phyloP scores from a whole-genome alignment of 345 rosid species.

The Punica granatum region DNA sequence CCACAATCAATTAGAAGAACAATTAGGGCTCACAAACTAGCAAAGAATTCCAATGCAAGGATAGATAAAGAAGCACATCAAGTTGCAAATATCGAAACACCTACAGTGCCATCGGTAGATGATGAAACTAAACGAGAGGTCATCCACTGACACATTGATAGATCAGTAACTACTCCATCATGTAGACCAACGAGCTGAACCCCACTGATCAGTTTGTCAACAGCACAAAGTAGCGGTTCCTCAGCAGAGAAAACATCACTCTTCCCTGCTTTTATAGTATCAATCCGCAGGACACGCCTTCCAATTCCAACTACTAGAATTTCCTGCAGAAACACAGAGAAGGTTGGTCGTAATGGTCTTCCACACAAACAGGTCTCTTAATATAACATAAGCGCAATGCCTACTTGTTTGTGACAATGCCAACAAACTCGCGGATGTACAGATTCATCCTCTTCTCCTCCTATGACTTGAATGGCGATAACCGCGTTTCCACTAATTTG shows the following conservation, averaged over 20 bases:
- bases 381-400: neutral
- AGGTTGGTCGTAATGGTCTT: neutral
- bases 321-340: conserved; percentile 45
- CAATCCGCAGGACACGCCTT: conserved; percentile 58
- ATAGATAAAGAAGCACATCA: neutral
- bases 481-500: conserved; percentile 57
- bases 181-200: conserved; percentile 81
- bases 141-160: conserved; percentile 95
- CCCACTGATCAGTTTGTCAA: conserved; percentile 63
- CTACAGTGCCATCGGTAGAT: conserved; percentile 79
- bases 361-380: neutral
- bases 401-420: conserved; percentile 92
- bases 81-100: conserved; percentile 19
- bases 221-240: conserved; percentile 62
- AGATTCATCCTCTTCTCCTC: conserved; percentile 32
- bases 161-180: conserved; percentile 88
- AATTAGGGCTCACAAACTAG: neutral
- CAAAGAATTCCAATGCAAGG: neutral
- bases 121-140: conserved; percentile 77
- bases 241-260: conserved; percentile 55
- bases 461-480: conserved; percentile 56
- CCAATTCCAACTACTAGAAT: conserved; percentile 75
- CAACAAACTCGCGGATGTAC: conserved; percentile 82
- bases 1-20: neutral
- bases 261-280: conserved; percentile 65